A percentile compares a stretch with the other conserved stretches of the same genome.
These are phyloP conservation scores for Globisporangium rhizosaccharum DNA, from an alignment of 352 stramenopile species.

Conservation along the genomic window DNA sequence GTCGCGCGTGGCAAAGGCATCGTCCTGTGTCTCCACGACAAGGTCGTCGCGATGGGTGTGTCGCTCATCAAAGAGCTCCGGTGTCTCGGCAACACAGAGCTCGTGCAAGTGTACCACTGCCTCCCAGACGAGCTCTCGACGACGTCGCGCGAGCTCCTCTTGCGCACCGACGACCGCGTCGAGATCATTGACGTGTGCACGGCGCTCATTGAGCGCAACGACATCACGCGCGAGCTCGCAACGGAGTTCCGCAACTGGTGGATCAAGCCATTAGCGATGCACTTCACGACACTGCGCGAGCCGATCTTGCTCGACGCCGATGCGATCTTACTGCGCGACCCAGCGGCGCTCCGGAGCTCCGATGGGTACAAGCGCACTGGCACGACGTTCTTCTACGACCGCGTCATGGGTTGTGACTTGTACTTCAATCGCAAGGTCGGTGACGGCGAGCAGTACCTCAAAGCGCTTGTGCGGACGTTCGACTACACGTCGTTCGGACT, in stretches of 20 bases:
- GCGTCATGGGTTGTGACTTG: slow-evolving; percentile 32
- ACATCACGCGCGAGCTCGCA: slow-evolving; percentile 5
- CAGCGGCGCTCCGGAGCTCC: slow-evolving; percentile 28
- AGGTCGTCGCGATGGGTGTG: slow-evolving; percentile 33
- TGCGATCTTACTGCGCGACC: slow-evolving; percentile 42
- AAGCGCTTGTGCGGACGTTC: slow-evolving; percentile 45
- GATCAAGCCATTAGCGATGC: slow-evolving; percentile 57
- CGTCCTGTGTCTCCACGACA: slow-evolving; percentile 37
- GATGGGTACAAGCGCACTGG: slow-evolving; percentile 35
- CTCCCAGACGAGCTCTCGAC: slow-evolving; percentile 31
- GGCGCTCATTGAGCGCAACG: slow-evolving; percentile 9
- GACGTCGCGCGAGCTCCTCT: slow-evolving; percentile 26
- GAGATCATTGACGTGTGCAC: slow-evolving; percentile 46
- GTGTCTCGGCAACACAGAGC: slow-evolving; percentile 38
- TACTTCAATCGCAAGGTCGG: slow-evolving; percentile 46
- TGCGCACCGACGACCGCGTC: slow-evolving; percentile 26
- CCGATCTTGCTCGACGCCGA: slow-evolving; percentile 48
- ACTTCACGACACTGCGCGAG: slow-evolving; percentile 41
- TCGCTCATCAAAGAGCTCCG: slow-evolving; percentile 48
- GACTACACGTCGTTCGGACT: slow-evolving; percentile 45
- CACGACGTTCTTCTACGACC: slow-evolving; percentile 70
- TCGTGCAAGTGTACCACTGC: slow-evolving; percentile 57
- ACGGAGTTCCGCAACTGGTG: slow-evolving; percentile 49
- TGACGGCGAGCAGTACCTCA: slow-evolving; percentile 33
- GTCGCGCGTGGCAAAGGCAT: slow-evolving; percentile 18